These are phyloP conservation scores for Omphalea diandra DNA, from an alignment of 441 rosid species.

Conservation along the genomic window DNA sequence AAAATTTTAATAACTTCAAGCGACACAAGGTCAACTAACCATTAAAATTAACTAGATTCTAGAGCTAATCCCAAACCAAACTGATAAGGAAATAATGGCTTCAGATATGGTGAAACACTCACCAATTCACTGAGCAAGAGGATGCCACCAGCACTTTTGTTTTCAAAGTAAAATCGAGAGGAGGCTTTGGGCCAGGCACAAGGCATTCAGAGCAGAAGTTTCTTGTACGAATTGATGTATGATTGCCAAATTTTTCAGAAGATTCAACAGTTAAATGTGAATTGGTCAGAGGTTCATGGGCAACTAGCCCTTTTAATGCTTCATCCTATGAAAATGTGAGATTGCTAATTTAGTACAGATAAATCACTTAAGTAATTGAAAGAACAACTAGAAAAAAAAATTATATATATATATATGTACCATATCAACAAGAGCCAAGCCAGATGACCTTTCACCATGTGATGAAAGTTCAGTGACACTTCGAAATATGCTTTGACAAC, in stretches of 20 bases:
- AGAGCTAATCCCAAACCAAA: conserved; percentile 1
- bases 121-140: conserved; percentile 68
- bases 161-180: conserved; percentile 91
- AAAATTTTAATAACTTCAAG: neutral
- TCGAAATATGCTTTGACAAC: conserved; percentile 64
- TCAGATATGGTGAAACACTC: conserved; percentile 28
- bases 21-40: neutral
- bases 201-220: conserved; percentile 53
- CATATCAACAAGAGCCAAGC: conserved; percentile 64
- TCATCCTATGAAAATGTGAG: conserved; percentile 50
- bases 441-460: conserved; percentile 50
- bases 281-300: conserved; percentile 33
- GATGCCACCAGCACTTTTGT: conserved; percentile 59
- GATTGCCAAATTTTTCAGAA: conserved; percentile 41
- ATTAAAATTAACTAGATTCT: neutral
- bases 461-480: conserved; percentile 84
- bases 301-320: conserved; percentile 81
- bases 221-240: conserved; percentile 34
- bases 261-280: conserved; percentile 37
- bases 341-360: conserved; percentile 15
- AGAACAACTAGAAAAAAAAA: conserved; percentile 19
- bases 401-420: no score
- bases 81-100: conserved; percentile 4
- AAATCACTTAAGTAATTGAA: conserved; percentile 11
- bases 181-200: conserved; percentile 59